A percentile compares a stretch with the other conserved stretches of the same genome.
These are phyloP conservation scores for Magnolia changhungtana DNA, from an alignment of 164 flowering plant genomes.

Conservation along the genomic window DNA sequence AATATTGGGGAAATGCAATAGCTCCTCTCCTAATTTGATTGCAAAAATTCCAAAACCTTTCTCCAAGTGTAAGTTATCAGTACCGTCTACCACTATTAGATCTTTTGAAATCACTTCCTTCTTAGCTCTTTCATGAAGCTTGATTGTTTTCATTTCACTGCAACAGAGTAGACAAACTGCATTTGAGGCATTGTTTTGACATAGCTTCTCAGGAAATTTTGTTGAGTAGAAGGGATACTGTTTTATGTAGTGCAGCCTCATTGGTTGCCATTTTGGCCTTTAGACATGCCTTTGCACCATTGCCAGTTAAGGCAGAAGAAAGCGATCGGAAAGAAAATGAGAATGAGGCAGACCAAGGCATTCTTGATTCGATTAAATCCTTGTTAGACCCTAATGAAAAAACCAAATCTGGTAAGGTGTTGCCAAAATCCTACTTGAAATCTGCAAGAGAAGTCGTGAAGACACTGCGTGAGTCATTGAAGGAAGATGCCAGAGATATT, in stretches of 20 bases:
- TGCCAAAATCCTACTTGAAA: conserved; percentile 91
- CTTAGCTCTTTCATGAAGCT: background rate
- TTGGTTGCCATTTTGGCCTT: conserved; percentile 33
- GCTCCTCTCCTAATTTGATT: conserved; percentile 14
- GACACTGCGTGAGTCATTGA: conserved; percentile 71
- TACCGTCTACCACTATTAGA: background rate
- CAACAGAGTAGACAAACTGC: conserved; percentile 44
- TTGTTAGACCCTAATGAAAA: conserved; percentile 88
- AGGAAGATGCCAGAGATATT: conserved; percentile 72
- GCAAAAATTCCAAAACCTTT: conserved; percentile 12
- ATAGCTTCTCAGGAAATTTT: conserved; percentile 23
- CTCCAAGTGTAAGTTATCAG: conserved; percentile 11
- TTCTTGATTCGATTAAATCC: conserved; percentile 62
- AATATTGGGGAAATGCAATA: conserved; percentile 18
- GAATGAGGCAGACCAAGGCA: conserved; percentile 44
- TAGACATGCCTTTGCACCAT: conserved; percentile 29
- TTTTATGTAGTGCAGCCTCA: conserved; percentile 26
- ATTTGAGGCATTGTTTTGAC: conserved; percentile 21
- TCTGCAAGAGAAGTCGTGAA: conserved; percentile 89
- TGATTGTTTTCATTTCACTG: conserved; percentile 16
- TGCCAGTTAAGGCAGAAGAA: conserved; percentile 46
- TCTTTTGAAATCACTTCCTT: background rate
- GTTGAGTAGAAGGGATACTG: conserved; percentile 26
- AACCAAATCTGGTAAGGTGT: conserved; percentile 77
- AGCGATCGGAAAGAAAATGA: conserved; percentile 24